Conservation (phyloP, 2,329 filamentous ascomycete genomes). For the Chalaropsis thielavioides region DNA sequence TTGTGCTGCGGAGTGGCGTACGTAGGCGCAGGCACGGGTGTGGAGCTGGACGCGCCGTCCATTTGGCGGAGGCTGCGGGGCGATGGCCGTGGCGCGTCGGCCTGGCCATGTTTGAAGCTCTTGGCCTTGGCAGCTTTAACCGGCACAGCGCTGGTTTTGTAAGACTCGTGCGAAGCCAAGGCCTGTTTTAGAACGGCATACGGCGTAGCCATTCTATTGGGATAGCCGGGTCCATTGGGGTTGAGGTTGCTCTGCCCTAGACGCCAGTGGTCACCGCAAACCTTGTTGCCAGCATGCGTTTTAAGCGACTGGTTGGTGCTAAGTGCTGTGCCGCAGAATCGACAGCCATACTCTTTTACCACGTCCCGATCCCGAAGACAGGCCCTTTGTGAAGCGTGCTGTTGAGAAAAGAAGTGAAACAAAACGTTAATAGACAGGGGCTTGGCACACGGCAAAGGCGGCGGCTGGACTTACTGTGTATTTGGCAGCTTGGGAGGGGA, state of each 20-base stretch:
- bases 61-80: too few relatives aligned
- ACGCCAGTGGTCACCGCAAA: constrained; percentile 32
- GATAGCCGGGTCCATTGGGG: constrained; percentile 1
- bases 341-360: constrained; percentile 27
- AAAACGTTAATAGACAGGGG: background rate
- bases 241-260: constrained; percentile 1
- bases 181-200: background rate
- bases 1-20: background rate
- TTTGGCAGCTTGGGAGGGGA: constrained; percentile 11
- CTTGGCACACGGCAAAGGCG: background rate
- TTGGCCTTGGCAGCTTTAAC: background rate
- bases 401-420: too few relatives aligned
- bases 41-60: background rate
- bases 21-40: background rate
- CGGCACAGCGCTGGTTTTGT: background rate
- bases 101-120: background rate
- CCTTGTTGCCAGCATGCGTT: constrained; percentile 32
- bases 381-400: constrained; percentile 27
- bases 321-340: constrained; percentile 28
- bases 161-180: background rate
- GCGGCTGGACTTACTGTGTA: constrained; percentile 16
- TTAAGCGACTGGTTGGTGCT: constrained; percentile 28
- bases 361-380: constrained; percentile 21
- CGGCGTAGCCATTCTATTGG: background rate
- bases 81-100: background rate